phyloP scores from a whole-genome alignment of 2,329 filamentous ascomycete genomes.

The Septoria linicola region DNA sequence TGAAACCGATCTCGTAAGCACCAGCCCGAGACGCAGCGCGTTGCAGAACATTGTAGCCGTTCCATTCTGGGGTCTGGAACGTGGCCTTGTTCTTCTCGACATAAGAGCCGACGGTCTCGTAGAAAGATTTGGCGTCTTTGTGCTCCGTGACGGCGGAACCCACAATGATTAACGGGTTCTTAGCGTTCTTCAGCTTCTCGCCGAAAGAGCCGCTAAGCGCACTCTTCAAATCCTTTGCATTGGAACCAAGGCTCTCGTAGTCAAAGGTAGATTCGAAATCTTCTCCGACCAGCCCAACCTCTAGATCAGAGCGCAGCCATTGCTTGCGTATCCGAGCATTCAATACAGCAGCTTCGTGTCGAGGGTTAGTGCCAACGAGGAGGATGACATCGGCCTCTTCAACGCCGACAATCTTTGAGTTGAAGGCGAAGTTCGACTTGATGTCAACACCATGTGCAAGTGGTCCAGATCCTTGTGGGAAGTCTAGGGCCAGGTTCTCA shows the following conservation, averaged over 20 bases:
- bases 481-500: conserved; percentile 91
- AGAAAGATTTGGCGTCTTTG: conserved; percentile 85
- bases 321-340: conserved; percentile 98
- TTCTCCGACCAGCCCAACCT: conserved; percentile 89
- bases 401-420: conserved; percentile 89
- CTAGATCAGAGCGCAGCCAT: conserved; percentile 91
- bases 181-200: conserved; percentile 82
- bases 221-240: conserved; percentile 77
- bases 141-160: conserved; percentile 92
- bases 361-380: conserved; percentile 89
- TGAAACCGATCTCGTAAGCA: conserved; percentile 95
- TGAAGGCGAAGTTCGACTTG: conserved; percentile 93
- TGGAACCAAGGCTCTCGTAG: conserved; percentile 82
- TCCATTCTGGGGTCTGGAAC: conserved; percentile 89
- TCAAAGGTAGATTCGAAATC: conserved; percentile 92
- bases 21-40: conserved; percentile 87
- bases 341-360: conserved; percentile 90
- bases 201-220: conserved; percentile 84
- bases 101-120: conserved; percentile 84
- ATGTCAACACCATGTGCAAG: conserved; percentile 91
- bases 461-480: conserved; percentile 77
- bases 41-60: conserved; percentile 96
- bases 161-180: conserved; percentile 95
- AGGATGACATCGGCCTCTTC: conserved; percentile 92
- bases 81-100: conserved; percentile 89